Evolutionary conservation across 805 yeast genomes (phyloP).

Genomic region (Torulaspora delbrueckii): DNA sequence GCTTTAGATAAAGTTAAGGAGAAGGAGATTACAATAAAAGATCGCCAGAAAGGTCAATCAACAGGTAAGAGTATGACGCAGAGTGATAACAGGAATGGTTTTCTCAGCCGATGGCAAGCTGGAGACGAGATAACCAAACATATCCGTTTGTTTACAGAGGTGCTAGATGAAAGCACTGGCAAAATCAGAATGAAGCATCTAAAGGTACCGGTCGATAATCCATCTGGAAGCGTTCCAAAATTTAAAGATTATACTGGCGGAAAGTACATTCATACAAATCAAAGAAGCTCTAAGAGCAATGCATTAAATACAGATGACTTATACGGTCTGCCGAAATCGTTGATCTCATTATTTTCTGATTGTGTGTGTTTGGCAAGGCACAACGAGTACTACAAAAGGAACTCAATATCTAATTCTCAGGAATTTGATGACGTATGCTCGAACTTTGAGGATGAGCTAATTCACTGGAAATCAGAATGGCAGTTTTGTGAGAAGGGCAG

Average conservation of each 20-base stretch:
- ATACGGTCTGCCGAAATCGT: slow-evolving; percentile 79
- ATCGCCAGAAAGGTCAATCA: background rate
- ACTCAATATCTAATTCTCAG: slow-evolving; percentile 23
- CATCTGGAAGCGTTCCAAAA: slow-evolving; percentile 28
- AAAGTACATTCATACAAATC: slow-evolving; percentile 34
- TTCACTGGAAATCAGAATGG: slow-evolving; percentile 76
- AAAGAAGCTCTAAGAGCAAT: slow-evolving; percentile 47
- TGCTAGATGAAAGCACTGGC: slow-evolving; percentile 44
- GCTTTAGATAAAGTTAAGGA: slow-evolving; percentile 30
- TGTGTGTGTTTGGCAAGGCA: slow-evolving; percentile 63
- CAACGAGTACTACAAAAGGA: slow-evolving; percentile 44
- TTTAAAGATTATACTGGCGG: slow-evolving; percentile 42
- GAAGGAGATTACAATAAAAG: slow-evolving; percentile 25
- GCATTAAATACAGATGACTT: slow-evolving; percentile 71
- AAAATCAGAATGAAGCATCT: slow-evolving; percentile 43
- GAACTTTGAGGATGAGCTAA: slow-evolving; percentile 46
- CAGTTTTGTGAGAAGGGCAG: slow-evolving; percentile 39
- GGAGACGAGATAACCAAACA: background rate
- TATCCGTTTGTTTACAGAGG: slow-evolving; percentile 17
- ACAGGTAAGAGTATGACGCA: background rate
- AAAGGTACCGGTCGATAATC: background rate
- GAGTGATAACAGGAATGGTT: background rate
- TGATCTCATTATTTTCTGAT: slow-evolving; percentile 66
- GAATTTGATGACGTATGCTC: slow-evolving; percentile 23
- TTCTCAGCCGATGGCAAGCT: background rate